Conservation (phyloP, 2,329 filamentous ascomycete species). For the Kalmusia sp. region DNA sequence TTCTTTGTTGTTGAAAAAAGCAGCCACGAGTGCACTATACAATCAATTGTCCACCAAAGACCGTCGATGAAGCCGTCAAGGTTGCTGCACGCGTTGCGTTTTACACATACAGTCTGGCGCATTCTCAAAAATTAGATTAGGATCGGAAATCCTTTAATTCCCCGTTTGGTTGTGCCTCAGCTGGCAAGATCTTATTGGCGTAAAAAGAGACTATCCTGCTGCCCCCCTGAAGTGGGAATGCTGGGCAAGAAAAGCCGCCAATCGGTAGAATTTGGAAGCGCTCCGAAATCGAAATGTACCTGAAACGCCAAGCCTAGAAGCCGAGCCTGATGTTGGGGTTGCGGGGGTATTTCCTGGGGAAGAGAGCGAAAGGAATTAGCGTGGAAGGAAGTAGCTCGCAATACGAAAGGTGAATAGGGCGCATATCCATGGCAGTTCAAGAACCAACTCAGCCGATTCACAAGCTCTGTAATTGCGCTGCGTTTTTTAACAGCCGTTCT, state of each 20-base stretch:
- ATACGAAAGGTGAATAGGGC: not conserved
- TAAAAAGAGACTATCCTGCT: not conserved
- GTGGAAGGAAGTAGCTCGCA: not conserved
- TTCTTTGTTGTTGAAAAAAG: not conserved
- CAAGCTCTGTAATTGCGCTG: not conserved
- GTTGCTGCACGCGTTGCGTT: not conserved
- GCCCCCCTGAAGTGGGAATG: not conserved
- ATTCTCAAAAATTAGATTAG: not conserved
- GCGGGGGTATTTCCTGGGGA: not conserved
- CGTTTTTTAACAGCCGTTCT: not conserved
- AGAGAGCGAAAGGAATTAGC: not conserved
- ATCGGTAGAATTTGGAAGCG: not conserved
- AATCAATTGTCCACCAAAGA: constrained; percentile 11
- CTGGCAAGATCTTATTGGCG: not conserved
- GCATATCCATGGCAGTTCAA: not conserved
- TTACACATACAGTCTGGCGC: not conserved
- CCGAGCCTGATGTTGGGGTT: not conserved
- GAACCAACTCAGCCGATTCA: not conserved
- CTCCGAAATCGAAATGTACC: not conserved
- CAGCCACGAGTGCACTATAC: not conserved
- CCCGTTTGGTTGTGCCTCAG: not conserved
- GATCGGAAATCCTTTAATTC: not conserved
- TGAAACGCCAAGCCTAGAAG: not conserved
- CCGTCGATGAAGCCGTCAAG: not conserved
- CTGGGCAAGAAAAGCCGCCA: constrained; percentile 2